phyloP scores from a whole-genome alignment of 495 filamentous ascomycete genomes.

The Xylaria grammica region DNA sequence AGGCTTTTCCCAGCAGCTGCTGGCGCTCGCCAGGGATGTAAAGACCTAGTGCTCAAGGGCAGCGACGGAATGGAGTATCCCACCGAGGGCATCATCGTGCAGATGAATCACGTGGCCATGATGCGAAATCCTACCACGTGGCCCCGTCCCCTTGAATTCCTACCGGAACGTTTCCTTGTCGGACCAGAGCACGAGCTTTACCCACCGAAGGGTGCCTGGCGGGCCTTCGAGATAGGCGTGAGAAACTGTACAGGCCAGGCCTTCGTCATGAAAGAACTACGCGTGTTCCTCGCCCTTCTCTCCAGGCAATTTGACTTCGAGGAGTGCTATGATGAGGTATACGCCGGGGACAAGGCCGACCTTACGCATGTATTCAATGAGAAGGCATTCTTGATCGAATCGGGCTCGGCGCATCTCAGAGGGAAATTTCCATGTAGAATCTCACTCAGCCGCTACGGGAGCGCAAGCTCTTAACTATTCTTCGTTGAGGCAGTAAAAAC shows the following conservation, averaged over 20 bases:
- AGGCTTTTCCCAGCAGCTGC: constrained; percentile 47
- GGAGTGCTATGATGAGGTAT: constrained; percentile 38
- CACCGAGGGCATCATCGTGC: constrained; percentile 44
- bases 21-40: constrained; percentile 35
- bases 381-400: constrained; percentile 35
- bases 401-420: constrained; percentile 32
- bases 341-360: constrained; percentile 29
- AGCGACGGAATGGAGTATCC: constrained; percentile 37
- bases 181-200: constrained; percentile 38
- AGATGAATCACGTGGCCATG: constrained; percentile 36
- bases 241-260: constrained; percentile 60
- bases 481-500: no score
- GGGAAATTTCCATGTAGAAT: constrained; percentile 35
- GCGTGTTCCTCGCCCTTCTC: constrained; percentile 50
- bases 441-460: constrained; percentile 29
- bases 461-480: constrained; percentile 1
- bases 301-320: constrained; percentile 52
- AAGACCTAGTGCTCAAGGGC: constrained; percentile 38
- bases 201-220: constrained; percentile 50
- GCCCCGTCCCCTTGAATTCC: constrained; percentile 41
- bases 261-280: constrained; percentile 53
- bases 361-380: constrained; percentile 31
- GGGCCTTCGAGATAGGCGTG: constrained; percentile 56
- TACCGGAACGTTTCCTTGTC: constrained; percentile 49
- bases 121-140: constrained; percentile 41